Evolutionary conservation across 768 basidiomycete genomes (phyloP).

Genomic region (Mycena kentingensis): DNA sequence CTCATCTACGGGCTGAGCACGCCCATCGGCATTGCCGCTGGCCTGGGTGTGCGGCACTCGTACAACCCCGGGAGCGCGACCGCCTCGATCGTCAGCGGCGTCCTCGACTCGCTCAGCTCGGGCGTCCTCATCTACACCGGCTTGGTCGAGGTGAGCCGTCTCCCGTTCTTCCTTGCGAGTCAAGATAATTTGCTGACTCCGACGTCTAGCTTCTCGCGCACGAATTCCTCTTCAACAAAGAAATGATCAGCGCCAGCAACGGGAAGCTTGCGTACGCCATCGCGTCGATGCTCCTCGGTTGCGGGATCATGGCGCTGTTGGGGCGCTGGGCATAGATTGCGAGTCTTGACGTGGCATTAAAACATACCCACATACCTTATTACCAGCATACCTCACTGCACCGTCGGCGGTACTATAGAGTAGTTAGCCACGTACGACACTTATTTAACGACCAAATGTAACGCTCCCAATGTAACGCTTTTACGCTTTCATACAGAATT

Average conservation of each 20-base stretch:
- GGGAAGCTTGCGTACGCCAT: constrained; percentile 69
- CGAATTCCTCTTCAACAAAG: constrained; percentile 90
- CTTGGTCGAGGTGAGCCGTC: constrained; percentile 69
- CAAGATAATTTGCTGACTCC: constrained; percentile 17
- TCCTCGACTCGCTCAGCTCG: constrained; percentile 82
- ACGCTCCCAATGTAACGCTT: no score
- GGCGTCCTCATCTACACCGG: constrained; percentile 91
- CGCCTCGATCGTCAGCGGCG: constrained; percentile 81
- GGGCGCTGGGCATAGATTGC: constrained; percentile 82
- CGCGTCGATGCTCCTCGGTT: constrained; percentile 74
- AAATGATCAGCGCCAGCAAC: constrained; percentile 75
- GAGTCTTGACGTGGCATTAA: no score
- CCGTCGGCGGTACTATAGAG: no score
- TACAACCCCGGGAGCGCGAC: constrained; percentile 83
- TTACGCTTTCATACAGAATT: no score
- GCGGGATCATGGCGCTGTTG: constrained; percentile 85
- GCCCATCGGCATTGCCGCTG: constrained; percentile 85
- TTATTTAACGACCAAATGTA: no score
- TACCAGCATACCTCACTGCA: no score
- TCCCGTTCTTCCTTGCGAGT: not conserved
- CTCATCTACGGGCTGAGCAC: constrained; percentile 76
- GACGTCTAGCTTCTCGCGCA: constrained; percentile 78
- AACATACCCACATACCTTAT: no score
- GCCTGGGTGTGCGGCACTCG: constrained; percentile 72
- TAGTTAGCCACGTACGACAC: no score